These are phyloP conservation scores for Phanerodontia chrysosporium DNA, from an alignment of 768 basidiomycete species.

Conservation along the genomic window DNA sequence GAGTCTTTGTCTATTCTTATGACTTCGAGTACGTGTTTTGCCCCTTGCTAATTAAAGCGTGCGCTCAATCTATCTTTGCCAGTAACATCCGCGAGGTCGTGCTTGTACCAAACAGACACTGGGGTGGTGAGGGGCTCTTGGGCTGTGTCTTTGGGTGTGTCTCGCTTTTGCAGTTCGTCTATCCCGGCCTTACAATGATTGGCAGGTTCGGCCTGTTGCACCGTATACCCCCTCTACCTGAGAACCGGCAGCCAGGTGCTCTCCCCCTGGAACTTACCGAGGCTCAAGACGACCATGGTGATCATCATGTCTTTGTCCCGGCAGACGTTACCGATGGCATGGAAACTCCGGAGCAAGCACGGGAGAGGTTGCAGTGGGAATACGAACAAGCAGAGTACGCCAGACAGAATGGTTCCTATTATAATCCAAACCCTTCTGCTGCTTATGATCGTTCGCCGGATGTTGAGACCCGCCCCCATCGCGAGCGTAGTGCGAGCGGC, in stretches of 20 bases:
- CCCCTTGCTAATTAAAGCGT: background rate
- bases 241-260: conserved; percentile 51
- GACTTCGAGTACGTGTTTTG: conserved; percentile 79
- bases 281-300: conserved; percentile 48
- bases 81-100: conserved; percentile 93
- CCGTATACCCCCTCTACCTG: conserved; percentile 79
- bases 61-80: background rate
- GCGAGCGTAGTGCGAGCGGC: background rate
- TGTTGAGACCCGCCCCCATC: conserved; percentile 1
- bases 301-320: conserved; percentile 69
- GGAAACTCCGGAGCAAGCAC: conserved; percentile 19
- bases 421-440: conserved; percentile 22
- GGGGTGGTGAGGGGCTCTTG: conserved; percentile 94
- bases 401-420: conserved; percentile 17
- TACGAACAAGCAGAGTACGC: conserved; percentile 27
- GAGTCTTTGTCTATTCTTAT: conserved; percentile 94
- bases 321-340: conserved; percentile 61
- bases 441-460: conserved; percentile 13
- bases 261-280: conserved; percentile 54
- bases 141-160: conserved; percentile 94
- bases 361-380: conserved; percentile 21
- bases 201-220: conserved; percentile 85
- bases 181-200: conserved; percentile 1
- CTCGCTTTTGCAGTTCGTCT: background rate
- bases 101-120: conserved; percentile 91